A percentile compares a stretch with the other conserved stretches of the same genome.
phyloP scores from a whole-genome alignment of 495 filamentous ascomycete genomes.

The Penicillium parvum region DNA sequence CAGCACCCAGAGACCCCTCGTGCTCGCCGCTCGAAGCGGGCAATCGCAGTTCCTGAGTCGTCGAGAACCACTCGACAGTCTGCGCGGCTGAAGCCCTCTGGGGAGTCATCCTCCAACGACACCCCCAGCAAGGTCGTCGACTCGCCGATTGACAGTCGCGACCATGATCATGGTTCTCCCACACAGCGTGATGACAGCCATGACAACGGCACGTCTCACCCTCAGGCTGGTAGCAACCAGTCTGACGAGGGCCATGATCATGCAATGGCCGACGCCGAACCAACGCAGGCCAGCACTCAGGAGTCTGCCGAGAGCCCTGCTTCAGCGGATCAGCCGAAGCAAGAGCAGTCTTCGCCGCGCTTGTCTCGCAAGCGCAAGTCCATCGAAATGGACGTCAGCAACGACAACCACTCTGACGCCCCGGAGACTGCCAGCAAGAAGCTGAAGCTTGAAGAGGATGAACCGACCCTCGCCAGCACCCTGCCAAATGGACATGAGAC shows the following conservation, averaged over 20 bases:
- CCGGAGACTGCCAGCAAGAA: constrained; percentile 24
- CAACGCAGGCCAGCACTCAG: too few species aligned
- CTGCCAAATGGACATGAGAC: constrained; percentile 20
- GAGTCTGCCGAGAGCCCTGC: not conserved
- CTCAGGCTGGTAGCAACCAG: constrained; percentile 1
- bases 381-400: constrained; percentile 18
- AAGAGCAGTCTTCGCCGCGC: constrained; percentile 11
- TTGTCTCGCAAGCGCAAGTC: constrained; percentile 31
- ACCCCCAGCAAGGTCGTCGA: constrained; percentile 17
- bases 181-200: constrained; percentile 11
- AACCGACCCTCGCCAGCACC: constrained; percentile 15
- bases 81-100: constrained; percentile 28
- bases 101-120: constrained; percentile 14
- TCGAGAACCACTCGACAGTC: constrained; percentile 39
- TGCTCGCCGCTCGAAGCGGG: constrained; percentile 16
- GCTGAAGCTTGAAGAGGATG: constrained; percentile 29
- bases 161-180: too few species aligned
- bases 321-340: not conserved
- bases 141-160: too few species aligned
- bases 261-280: too few species aligned
- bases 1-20: constrained; percentile 21
- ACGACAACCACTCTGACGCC: constrained; percentile 8
- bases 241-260: constrained; percentile 8
- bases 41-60: constrained; percentile 31
- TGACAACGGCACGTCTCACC: too few species aligned